phyloP scores from a whole-genome alignment of 768 basidiomycete species.

The button mushroom (Agaricus bisporus) region DNA sequence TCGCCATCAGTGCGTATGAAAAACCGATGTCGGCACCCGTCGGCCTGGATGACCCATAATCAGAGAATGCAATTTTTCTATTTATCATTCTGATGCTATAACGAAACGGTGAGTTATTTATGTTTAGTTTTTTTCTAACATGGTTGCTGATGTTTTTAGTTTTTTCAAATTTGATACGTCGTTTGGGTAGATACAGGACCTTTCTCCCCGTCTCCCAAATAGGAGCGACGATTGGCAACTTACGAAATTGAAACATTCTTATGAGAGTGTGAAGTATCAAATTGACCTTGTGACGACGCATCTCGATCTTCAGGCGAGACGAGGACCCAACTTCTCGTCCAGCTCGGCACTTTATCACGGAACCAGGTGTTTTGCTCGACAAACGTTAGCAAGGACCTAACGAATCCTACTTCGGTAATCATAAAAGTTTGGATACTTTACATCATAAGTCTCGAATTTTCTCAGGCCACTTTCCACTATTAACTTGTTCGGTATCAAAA shows the following conservation, averaged over 20 bases:
- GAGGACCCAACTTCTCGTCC: conserved; percentile 11
- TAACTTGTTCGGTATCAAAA: conserved; percentile 21
- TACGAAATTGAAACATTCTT: conserved; percentile 51
- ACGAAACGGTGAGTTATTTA: conserved; percentile 11
- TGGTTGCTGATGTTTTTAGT: conserved; percentile 10
- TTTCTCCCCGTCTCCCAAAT: no score
- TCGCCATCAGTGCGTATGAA: conserved; percentile 11
- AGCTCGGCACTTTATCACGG: conserved; percentile 54
- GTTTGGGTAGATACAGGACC: no score
- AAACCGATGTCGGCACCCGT: conserved; percentile 9
- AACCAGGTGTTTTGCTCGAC: conserved; percentile 68
- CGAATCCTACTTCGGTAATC: conserved; percentile 36
- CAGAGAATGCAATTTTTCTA: conserved; percentile 11
- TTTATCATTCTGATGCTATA: conserved; percentile 11
- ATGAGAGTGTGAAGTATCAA: conserved; percentile 72
- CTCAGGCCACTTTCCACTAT: neutral
- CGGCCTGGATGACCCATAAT: conserved; percentile 1
- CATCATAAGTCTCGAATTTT: conserved; percentile 38
- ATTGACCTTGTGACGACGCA: conserved; percentile 58
- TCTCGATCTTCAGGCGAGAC: conserved; percentile 41
- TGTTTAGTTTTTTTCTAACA: neutral
- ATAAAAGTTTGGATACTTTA: conserved; percentile 56
- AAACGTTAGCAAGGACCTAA: conserved; percentile 45
- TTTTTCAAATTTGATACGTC: no score
- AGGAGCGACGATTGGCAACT: conserved; percentile 71